These are phyloP conservation scores for Cutaneotrichosporon mucoides DNA, from an alignment of 1,284 basidiomycete species.

Conservation along the genomic window DNA sequence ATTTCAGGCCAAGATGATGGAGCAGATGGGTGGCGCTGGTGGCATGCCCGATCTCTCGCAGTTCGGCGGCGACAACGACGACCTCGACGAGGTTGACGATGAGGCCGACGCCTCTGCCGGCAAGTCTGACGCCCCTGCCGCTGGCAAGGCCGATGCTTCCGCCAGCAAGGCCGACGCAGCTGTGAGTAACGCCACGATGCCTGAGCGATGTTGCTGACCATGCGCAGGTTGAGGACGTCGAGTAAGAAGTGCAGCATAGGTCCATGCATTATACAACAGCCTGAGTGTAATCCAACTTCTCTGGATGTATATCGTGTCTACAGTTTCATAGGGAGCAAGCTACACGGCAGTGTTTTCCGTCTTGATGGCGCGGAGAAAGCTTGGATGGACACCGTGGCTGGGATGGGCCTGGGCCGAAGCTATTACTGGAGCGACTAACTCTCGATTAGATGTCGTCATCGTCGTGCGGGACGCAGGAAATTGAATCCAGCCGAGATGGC, in stretches of 20 bases:
- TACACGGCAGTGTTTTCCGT: no score
- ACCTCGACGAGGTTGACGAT: constrained; percentile 27
- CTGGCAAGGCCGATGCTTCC: no score
- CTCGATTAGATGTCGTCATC: no score
- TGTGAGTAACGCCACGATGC: no score
- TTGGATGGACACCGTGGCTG: no score
- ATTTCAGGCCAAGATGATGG: constrained; percentile 43
- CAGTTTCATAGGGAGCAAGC: no score
- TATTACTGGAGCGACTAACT: no score
- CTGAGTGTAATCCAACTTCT: neutral
- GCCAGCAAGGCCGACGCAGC: no score
- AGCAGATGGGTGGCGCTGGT: constrained; percentile 45
- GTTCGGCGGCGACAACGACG: constrained; percentile 38
- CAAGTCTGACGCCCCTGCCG: constrained; percentile 53
- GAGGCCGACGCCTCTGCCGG: constrained; percentile 54
- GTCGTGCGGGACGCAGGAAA: no score
- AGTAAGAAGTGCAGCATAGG: constrained; percentile 22
- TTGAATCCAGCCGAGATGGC: no score
- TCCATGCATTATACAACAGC: constrained; percentile 3
- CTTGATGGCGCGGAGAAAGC: no score
- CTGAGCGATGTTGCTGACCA: neutral
- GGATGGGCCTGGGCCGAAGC: no score
- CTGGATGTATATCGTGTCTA: neutral
- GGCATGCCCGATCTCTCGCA: constrained; percentile 36
- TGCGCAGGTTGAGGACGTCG: constrained; percentile 30